Conservation (phyloP, 73 alveolate species). For the Paramecium sexaurelia region DNA sequence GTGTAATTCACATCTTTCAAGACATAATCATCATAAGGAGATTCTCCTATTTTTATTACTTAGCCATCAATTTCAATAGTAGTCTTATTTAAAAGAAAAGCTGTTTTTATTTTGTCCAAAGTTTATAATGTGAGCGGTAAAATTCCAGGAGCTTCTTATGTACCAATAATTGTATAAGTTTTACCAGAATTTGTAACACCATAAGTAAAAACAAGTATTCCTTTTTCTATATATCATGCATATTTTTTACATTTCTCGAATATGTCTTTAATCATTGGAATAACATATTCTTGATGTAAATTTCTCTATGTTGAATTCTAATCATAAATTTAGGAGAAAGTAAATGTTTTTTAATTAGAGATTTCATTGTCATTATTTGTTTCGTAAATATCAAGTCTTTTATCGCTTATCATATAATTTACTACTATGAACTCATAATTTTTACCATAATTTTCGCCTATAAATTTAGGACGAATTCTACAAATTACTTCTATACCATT, state of each 20-base stretch:
- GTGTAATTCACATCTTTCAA: constrained; percentile 15
- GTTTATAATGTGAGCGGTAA: constrained; percentile 70
- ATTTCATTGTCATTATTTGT: neutral
- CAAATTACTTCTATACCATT: constrained; percentile 18
- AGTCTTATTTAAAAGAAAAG: neutral
- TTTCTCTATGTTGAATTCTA: neutral
- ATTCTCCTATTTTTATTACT: neutral
- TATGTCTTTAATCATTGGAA: constrained; percentile 28
- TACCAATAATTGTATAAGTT: constrained; percentile 94
- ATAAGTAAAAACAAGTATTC: constrained; percentile 88
- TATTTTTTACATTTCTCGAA: neutral
- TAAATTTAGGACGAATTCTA: constrained; percentile 14
- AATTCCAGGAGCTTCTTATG: constrained; percentile 74
- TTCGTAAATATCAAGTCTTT: neutral
- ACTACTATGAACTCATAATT: neutral
- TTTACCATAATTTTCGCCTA: neutral
- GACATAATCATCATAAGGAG: constrained; percentile 40
- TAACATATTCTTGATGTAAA: neutral
- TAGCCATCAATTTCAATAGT: neutral
- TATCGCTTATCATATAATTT: neutral
- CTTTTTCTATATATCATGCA: neutral
- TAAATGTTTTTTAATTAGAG: neutral
- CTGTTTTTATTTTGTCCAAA: constrained; percentile 58
- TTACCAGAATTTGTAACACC: constrained; percentile 99
- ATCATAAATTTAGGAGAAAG: neutral